Evolutionary conservation across 108 stramenopile species (phyloP).

Genomic region (Cyclostephanos tholiformis): DNA sequence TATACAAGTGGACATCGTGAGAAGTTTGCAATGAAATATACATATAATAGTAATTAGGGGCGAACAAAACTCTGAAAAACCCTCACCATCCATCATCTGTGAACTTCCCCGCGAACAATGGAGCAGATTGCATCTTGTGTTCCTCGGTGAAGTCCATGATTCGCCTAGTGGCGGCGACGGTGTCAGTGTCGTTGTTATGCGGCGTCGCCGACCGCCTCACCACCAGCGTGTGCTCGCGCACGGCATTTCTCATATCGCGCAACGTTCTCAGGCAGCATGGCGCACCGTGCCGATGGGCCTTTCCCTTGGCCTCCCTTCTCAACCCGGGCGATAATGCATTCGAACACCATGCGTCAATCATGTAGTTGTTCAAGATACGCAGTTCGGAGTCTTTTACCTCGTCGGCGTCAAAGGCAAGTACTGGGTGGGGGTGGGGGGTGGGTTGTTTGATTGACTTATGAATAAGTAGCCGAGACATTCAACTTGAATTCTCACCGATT

Average conservation of each 20-base stretch:
- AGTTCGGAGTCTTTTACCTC: constrained; percentile 27
- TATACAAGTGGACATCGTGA: background rate
- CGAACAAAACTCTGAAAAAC: background rate
- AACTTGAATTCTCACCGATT: constrained; percentile 17
- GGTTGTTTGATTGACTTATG: too few relatives aligned
- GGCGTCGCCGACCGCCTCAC: constrained; percentile 10
- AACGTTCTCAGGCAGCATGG: constrained; percentile 21
- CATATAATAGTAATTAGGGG: too few relatives aligned
- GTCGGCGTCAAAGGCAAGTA: constrained; percentile 17
- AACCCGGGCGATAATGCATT: constrained; percentile 23
- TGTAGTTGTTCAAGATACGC: constrained; percentile 25
- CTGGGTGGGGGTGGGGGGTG: background rate
- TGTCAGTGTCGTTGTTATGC: background rate
- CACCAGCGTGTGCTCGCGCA: constrained; percentile 19
- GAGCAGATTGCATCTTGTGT: constrained; percentile 39
- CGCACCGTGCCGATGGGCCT: constrained; percentile 23
- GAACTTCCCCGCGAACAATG: constrained; percentile 26
- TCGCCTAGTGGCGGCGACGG: constrained; percentile 15
- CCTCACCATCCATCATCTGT: constrained; percentile 26
- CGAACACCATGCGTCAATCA: constrained; percentile 46
- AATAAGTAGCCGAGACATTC: too few relatives aligned
- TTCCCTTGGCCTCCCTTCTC: constrained; percentile 20
- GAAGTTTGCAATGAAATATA: too few relatives aligned
- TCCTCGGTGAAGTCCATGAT: constrained; percentile 23
- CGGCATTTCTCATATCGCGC: constrained; percentile 22